Evolutionary conservation across 73 alveolate genomes (phyloP).

Genomic region (Paraurostyla sp.): DNA sequence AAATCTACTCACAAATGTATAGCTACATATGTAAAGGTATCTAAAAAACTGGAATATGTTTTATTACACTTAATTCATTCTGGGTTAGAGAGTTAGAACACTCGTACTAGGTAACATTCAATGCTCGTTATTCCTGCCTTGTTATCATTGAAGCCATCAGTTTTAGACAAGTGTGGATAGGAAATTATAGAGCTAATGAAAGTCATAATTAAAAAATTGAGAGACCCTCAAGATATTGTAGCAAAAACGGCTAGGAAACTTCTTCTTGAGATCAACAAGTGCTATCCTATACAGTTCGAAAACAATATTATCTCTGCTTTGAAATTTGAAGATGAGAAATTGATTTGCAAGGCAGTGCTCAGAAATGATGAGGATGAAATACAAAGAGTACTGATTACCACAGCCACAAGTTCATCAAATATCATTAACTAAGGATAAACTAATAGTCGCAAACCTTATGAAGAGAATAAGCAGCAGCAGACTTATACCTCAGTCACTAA

Average conservation of each 20-base stretch:
- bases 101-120: constrained; percentile 78
- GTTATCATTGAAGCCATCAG: constrained; percentile 61
- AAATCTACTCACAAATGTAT: constrained; percentile 77
- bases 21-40: constrained; percentile 76
- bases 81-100: constrained; percentile 50
- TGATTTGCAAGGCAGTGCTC: constrained; percentile 32
- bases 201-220: constrained; percentile 45
- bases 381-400: neutral
- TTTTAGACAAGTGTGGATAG: constrained; percentile 18
- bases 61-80: constrained; percentile 18
- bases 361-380: constrained; percentile 56
- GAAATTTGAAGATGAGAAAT: constrained; percentile 29
- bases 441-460: too few relatives aligned
- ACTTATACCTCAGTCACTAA: too few relatives aligned
- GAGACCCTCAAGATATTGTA: constrained; percentile 68
- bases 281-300: constrained; percentile 61
- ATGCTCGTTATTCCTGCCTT: constrained; percentile 81
- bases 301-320: neutral
- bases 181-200: constrained; percentile 40
- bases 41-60: constrained; percentile 70
- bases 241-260: constrained; percentile 75
- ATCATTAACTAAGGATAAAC: neutral
- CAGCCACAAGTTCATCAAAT: neutral
- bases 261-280: constrained; percentile 61
- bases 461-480: too few relatives aligned